Conservation (phyloP, 305 asterid species). For the Fraxinus baroniana region DNA sequence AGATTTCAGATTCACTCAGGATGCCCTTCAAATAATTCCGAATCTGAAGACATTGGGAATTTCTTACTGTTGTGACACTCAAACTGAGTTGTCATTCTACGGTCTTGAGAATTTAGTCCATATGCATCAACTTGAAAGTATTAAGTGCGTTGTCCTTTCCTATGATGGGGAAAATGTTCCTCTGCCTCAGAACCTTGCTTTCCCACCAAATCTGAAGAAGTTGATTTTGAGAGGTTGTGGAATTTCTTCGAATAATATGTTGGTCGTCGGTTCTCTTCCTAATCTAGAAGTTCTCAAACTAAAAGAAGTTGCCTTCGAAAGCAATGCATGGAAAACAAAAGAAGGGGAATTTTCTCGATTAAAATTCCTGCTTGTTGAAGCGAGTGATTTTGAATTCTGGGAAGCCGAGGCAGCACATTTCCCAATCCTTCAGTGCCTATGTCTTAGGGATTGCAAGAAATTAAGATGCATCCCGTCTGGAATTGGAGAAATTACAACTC, state of each 20-base stretch:
- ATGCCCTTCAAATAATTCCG: no score
- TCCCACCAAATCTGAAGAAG: no score
- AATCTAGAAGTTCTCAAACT: neutral
- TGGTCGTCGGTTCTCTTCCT: no score
- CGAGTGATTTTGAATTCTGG: neutral
- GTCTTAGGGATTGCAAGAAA: neutral
- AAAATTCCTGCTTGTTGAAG: neutral
- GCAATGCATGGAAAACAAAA: neutral
- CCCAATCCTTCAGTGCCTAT: neutral
- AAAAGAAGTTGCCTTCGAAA: no score
- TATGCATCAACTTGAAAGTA: neutral
- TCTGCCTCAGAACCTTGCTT: neutral
- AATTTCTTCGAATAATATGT: no score
- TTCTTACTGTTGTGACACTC: no score
- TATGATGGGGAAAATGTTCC: no score
- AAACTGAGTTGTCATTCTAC: no score
- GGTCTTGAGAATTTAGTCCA: neutral
- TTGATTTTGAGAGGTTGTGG: no score
- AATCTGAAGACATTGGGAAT: no score
- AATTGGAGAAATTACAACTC: neutral
- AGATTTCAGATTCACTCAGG: no score
- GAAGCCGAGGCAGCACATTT: neutral
- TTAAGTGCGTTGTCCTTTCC: neutral
- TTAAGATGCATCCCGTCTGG: neutral
- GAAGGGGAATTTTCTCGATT: neutral